These are phyloP conservation scores for Stagonosporopsis tanaceti DNA, from an alignment of 2,329 filamentous ascomycete species.

Conservation along the genomic window DNA sequence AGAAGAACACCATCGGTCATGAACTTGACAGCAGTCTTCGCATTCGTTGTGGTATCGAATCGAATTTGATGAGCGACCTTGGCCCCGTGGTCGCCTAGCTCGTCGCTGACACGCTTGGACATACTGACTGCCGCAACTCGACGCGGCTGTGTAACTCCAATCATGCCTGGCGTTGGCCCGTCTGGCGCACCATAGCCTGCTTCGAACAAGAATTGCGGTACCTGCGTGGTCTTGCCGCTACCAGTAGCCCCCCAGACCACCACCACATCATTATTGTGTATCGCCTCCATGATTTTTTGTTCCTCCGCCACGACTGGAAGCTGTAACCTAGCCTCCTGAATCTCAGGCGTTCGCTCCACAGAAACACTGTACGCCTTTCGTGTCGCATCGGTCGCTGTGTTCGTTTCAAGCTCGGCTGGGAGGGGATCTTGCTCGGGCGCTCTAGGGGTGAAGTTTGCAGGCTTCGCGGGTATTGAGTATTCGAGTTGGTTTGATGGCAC, in stretches of 20 bases:
- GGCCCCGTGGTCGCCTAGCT: constrained; percentile 79
- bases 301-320: constrained; percentile 94
- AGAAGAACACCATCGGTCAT: constrained; percentile 98
- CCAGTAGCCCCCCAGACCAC: constrained; percentile 95
- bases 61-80: constrained; percentile 90
- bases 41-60: constrained; percentile 83
- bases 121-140: constrained; percentile 96
- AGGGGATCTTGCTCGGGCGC: constrained; percentile 75
- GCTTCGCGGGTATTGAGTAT: constrained; percentile 54
- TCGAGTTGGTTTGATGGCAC: constrained; percentile 56
- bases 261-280: constrained; percentile 88
- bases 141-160: constrained; percentile 92
- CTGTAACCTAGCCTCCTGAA: constrained; percentile 79
- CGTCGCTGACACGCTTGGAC: constrained; percentile 87
- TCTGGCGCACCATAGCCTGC: constrained; percentile 83
- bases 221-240: constrained; percentile 96
- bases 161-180: constrained; percentile 86
- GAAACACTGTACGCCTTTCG: constrained; percentile 80
- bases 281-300: constrained; percentile 97
- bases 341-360: constrained; percentile 73
- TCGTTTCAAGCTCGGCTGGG: constrained; percentile 68
- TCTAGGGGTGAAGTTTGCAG: constrained; percentile 72
- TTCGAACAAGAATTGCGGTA: constrained; percentile 96
- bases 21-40: constrained; percentile 92
- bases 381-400: constrained; percentile 63